Percentiles rank a stretch among this genome's conserved stretches.
Conservation (phyloP, 345 rosid genomes). For the Melaleuca quinquenervia region DNA sequence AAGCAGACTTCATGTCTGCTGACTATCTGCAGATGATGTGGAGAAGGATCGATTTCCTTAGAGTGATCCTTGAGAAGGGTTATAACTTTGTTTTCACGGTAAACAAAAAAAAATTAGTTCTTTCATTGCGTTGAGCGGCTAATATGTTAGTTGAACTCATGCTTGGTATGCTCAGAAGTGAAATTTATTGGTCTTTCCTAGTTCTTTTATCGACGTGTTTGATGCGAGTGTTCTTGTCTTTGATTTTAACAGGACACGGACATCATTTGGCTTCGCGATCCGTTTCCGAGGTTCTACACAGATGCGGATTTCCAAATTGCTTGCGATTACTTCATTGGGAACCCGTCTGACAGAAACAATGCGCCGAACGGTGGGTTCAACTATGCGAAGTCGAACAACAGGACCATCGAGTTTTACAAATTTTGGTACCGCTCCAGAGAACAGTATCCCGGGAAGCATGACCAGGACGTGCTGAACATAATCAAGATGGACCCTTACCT, state of each 20-base stretch:
- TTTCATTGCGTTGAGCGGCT: not conserved
- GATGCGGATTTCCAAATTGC: slow-evolving; percentile 80
- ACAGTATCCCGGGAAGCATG: slow-evolving; percentile 38
- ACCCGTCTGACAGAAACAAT: slow-evolving; percentile 25
- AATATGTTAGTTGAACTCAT: not conserved
- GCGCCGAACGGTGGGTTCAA: slow-evolving; percentile 65
- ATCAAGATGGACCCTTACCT: slow-evolving; percentile 36
- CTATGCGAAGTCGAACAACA: slow-evolving; percentile 40
- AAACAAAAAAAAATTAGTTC: not conserved
- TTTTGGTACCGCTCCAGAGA: slow-evolving; percentile 55
- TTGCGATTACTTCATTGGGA: slow-evolving; percentile 44
- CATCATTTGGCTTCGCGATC: slow-evolving; percentile 69
- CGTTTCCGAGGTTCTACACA: slow-evolving; percentile 46
- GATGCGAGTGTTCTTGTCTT: not conserved
- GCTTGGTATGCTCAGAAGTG: not conserved
- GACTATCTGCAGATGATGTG: slow-evolving; percentile 65
- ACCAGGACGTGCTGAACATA: slow-evolving; percentile 68
- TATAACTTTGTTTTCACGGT: slow-evolving; percentile 64
- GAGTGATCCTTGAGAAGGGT: slow-evolving; percentile 38
- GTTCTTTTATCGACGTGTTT: not conserved
- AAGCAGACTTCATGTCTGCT: slow-evolving; percentile 41
- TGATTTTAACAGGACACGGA: slow-evolving; percentile 53
- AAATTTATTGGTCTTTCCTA: not conserved
- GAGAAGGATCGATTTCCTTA: slow-evolving; percentile 42
- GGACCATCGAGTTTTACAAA: slow-evolving; percentile 50